A percentile compares a stretch with the other conserved stretches of the same genome.
These are phyloP conservation scores for Coffea canephora DNA, from an alignment of 257 asterid species.

Conservation along the genomic window DNA sequence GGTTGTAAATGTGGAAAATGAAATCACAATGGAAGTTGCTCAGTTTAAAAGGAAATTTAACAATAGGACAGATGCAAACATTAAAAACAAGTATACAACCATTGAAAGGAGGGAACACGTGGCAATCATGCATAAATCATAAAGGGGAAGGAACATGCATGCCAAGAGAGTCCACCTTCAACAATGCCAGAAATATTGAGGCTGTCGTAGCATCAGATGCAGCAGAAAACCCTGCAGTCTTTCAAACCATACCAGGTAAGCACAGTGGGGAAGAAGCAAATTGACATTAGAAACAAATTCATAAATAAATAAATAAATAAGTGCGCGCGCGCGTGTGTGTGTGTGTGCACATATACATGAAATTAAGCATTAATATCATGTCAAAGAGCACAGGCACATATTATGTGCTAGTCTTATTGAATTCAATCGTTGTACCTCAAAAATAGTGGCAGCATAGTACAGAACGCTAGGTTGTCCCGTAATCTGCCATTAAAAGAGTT, in stretches of 20 bases:
- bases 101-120: not conserved
- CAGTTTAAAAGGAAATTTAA: not conserved
- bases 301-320: not conserved
- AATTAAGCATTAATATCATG: not conserved
- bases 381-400: not conserved
- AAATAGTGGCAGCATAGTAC: constrained; percentile 88
- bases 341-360: not conserved
- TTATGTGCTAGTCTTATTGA: not conserved
- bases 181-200: constrained; percentile 72
- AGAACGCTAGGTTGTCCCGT: constrained; percentile 99
- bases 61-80: not conserved
- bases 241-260: constrained; percentile 27
- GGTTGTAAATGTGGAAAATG: not conserved
- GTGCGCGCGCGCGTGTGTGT: no score
- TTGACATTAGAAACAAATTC: not conserved
- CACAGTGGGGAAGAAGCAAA: constrained; percentile 11
- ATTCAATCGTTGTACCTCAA: constrained; percentile 58
- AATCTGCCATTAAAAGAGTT: constrained; percentile 52
- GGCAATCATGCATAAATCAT: not conserved
- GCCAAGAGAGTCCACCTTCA: constrained; percentile 58
- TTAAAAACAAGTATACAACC: no score
- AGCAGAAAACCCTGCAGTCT: constrained; percentile 98
- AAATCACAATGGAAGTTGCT: not conserved
- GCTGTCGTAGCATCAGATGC: constrained; percentile 96
- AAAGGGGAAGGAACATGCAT: constrained; percentile 2